Evolutionary conservation across 805 yeast species (phyloP).

Genomic region (Limtongia smithiae): DNA sequence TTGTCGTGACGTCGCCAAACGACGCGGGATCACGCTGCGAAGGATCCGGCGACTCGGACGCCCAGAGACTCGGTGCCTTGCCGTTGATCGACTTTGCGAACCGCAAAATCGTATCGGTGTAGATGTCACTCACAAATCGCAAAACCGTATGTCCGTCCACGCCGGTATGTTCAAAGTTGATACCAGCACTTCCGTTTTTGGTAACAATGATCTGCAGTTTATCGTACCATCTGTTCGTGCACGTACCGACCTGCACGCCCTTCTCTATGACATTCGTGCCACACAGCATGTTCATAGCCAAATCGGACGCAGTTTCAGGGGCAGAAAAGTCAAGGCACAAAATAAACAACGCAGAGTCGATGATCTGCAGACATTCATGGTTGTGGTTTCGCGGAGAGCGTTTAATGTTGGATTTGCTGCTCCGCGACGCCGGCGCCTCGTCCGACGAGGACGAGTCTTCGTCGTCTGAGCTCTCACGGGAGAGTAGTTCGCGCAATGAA

Average conservation of each 20-base stretch:
- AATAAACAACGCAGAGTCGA: constrained; percentile 79
- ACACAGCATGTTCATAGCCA: constrained; percentile 82
- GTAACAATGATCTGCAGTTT: constrained; percentile 84
- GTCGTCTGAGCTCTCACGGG: constrained; percentile 38
- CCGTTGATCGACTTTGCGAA: constrained; percentile 81
- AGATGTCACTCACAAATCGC: constrained; percentile 82
- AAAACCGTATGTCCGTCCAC: constrained; percentile 94
- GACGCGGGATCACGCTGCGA: constrained; percentile 43
- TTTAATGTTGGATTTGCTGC: not conserved
- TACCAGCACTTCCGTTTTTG: constrained; percentile 85
- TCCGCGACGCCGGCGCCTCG: not conserved
- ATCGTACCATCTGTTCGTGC: constrained; percentile 94
- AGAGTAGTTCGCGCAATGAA: constrained; percentile 54
- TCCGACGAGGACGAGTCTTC: constrained; percentile 28
- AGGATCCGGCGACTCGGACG: constrained; percentile 49
- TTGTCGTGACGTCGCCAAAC: constrained; percentile 48
- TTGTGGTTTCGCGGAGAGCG: constrained; percentile 43
- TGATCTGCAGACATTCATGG: constrained; percentile 64
- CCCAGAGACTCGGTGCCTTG: constrained; percentile 72
- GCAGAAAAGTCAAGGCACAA: constrained; percentile 79
- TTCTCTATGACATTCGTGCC: constrained; percentile 75
- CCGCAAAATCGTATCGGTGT: constrained; percentile 82
- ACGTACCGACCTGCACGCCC: constrained; percentile 90
- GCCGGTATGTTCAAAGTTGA: constrained; percentile 74
- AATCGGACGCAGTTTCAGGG: constrained; percentile 52